Base-by-base conservation (phyloP, 2,329 filamentous ascomycete genomes). In the Fusarium palustre region DNA sequence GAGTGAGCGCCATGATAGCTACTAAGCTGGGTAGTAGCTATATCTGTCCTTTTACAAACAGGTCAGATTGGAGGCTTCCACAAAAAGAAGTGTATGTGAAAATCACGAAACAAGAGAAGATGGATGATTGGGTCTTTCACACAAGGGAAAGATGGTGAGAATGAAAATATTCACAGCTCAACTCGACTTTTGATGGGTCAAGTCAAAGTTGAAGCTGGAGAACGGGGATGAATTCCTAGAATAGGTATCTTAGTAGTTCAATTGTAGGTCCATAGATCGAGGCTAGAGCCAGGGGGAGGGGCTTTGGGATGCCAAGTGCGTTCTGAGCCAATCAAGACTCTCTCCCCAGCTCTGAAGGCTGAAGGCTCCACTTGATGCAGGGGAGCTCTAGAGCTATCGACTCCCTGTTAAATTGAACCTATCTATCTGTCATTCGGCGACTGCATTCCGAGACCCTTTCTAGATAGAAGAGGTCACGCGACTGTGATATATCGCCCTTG, bases 1-100 rank as follows among this genome's bases (percentile, higher is more conserved):
- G 62, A 41, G 63, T 59, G 58, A 74, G 39, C 34, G 72, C 63
- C 72, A 74, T 74, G 66, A 25, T 68, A 39, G 41, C 18, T 38
- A 20, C 18, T 38, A 20, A 38, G 36, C 36, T 33, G 22, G 39
- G 4, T 45, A 45, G 42, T 45, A 45, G 42, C 42, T 46, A 55
- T 62, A 63, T 63, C 38, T 64, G 46, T 60, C 41, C 58, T 60
- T 60, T 65, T 46, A 43, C 36, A 22, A 30, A 20, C 16, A 55
- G 28, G 42, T 34, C 58, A 65, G 46, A 38, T 39, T 31, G 41
- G 25, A 25, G 24, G 25, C 22, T 42, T 33, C 18, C 33, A 34
- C 5, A 4, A 28, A 46, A 31, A 53, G 52, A 60, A 7, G 16
- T 20, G n/a, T 22, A 46, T 9, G 39, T 49, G 20, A 41, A 31